Conservation (phyloP, 805 yeast genomes). For the Blastobotrys terrestris region DNA sequence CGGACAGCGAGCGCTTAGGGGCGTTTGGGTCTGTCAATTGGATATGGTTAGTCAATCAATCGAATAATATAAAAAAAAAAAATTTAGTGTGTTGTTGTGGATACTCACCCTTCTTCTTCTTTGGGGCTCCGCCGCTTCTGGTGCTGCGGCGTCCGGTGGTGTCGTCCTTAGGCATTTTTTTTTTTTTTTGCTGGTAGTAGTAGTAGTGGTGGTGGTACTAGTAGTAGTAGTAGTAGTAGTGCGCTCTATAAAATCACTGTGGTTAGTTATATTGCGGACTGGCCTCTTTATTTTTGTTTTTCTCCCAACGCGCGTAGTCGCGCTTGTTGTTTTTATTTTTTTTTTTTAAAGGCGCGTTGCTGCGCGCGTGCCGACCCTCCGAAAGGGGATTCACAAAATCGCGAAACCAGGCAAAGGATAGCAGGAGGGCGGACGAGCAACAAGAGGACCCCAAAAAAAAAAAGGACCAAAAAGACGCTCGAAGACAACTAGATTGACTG, state of each 20-base stretch:
- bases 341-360: no score
- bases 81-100: background rate
- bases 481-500: no score
- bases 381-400: background rate
- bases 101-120: conserved; percentile 18
- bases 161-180: conserved; percentile 24
- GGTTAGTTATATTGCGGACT: background rate
- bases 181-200: no score
- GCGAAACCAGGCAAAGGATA: background rate
- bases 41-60: no score
- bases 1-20: conserved; percentile 96
- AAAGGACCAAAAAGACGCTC: background rate
- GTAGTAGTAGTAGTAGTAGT: no score
- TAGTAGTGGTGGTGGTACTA: no score
- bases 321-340: background rate
- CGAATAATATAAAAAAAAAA: no score
- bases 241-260: no score
- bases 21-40: conserved; percentile 79
- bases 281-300: background rate
- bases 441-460: background rate
- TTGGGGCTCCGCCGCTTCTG: conserved; percentile 15
- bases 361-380: background rate
- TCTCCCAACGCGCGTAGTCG: background rate
- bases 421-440: background rate
- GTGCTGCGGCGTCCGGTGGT: conserved; percentile 16